Conservation (phyloP, 352 stramenopile species). For the Pythium folliculosum region DNA sequence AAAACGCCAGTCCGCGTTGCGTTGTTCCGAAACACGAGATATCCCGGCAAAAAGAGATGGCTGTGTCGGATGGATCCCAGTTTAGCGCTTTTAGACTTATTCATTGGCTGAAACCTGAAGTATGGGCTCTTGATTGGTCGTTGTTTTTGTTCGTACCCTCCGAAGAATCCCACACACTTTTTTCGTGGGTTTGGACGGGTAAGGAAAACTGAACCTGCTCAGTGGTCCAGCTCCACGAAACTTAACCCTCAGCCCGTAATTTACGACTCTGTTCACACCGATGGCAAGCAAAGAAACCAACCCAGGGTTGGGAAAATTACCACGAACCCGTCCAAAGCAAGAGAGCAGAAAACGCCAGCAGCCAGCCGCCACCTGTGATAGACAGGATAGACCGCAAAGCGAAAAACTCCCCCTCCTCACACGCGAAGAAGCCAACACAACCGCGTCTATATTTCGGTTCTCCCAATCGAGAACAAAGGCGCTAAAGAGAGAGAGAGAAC, state of each 20-base stretch:
- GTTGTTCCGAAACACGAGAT: slow-evolving; percentile 2
- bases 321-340: not conserved
- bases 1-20: not conserved
- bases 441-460: slow-evolving; percentile 6
- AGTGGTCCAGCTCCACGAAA: slow-evolving; percentile 1
- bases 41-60: not conserved
- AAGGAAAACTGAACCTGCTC: not conserved
- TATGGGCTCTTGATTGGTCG: not conserved
- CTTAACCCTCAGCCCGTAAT: not conserved
- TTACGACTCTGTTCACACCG: not conserved
- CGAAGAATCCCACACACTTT: not conserved
- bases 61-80: not conserved
- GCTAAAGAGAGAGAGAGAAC: slow-evolving; percentile 4
- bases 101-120: not conserved
- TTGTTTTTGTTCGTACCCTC: not conserved
- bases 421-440: not conserved
- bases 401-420: not conserved
- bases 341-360: slow-evolving; percentile 17
- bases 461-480: not conserved
- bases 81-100: not conserved
- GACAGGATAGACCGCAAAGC: not conserved
- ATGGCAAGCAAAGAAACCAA: not conserved
- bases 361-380: slow-evolving; percentile 6
- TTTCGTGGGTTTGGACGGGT: not conserved
- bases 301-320: not conserved